Percentiles rank a stretch among this genome's conserved stretches.
Conservation (phyloP, 441 rosid species). For the Adansonia madagascariensis region DNA sequence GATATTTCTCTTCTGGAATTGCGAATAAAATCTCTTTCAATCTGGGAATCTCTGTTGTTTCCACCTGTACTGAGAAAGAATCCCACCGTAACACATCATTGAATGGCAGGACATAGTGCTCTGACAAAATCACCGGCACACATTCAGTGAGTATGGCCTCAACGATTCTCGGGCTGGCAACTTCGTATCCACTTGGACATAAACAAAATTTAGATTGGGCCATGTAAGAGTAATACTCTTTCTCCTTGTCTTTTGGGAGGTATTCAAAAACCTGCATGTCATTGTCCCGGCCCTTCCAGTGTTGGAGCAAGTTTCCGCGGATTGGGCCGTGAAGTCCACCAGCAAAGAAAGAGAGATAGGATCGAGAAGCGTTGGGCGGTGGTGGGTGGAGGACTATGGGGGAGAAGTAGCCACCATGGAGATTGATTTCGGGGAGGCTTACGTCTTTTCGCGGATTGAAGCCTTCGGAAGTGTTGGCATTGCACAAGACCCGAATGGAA, state of each 20-base stretch:
- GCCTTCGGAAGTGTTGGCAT: constrained; percentile 92
- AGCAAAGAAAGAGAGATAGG: constrained; percentile 71
- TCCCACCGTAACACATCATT: constrained; percentile 89
- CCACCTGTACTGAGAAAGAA: constrained; percentile 62
- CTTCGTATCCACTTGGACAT: constrained; percentile 93
- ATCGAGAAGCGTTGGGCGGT: constrained; percentile 39
- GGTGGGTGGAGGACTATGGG: constrained; percentile 54
- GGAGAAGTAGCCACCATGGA: constrained; percentile 52
- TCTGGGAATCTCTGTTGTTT: constrained; percentile 63
- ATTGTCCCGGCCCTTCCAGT: constrained; percentile 71
- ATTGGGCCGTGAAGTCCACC: constrained; percentile 85
- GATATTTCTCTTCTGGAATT: constrained; percentile 56
- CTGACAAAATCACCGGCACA: constrained; percentile 81
- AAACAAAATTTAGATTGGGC: constrained; percentile 75
- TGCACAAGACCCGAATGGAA: constrained; percentile 83
- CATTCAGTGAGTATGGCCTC: constrained; percentile 87
- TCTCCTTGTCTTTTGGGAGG: constrained; percentile 54
- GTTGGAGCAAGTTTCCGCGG: constrained; percentile 60
- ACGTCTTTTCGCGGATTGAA: constrained; percentile 79
- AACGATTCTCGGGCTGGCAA: constrained; percentile 86
- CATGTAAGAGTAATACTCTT: constrained; percentile 67
- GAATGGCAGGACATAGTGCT: constrained; percentile 76
- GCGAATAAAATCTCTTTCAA: constrained; percentile 66
- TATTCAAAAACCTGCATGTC: constrained; percentile 62
- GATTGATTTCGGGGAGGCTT: constrained; percentile 77